These are phyloP conservation scores for Saccharomyces hybrid DNA, from an alignment of 1,139 yeast species.

Conservation along the genomic window DNA sequence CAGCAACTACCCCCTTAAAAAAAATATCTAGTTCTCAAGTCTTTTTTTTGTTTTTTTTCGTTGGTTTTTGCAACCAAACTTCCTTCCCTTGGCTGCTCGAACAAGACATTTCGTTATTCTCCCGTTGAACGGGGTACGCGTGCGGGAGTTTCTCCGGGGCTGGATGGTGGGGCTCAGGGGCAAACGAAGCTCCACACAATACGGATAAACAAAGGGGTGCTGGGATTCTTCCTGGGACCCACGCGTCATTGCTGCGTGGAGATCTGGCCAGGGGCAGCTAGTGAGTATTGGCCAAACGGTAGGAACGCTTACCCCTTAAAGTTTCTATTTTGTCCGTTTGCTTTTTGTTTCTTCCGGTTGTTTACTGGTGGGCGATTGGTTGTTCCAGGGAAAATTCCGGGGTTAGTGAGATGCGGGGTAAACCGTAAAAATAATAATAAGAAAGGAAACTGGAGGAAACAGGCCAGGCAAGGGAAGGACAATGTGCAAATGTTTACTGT, in stretches of 20 bases:
- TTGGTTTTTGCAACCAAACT: not conserved
- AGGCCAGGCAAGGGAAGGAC: not conserved
- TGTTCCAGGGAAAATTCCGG: not conserved
- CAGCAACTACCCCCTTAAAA: not conserved
- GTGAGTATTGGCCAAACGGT: not conserved
- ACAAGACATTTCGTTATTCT: not conserved
- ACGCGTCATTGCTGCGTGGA: not conserved
- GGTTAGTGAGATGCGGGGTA: not conserved
- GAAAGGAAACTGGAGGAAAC: not conserved
- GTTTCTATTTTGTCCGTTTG: not conserved
- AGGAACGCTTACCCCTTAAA: not conserved
- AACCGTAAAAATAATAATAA: not conserved
- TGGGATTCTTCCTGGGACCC: not conserved
- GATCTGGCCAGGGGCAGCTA: not conserved
- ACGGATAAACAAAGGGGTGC: not conserved
- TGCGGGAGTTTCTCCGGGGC: not conserved
- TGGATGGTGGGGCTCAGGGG: not conserved
- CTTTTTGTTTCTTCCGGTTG: not conserved
- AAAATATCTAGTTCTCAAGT: not conserved
- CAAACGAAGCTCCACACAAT: not conserved
- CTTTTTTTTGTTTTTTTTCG: not conserved
- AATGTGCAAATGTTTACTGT: not conserved
- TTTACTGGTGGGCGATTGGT: not conserved
- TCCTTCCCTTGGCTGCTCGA: not conserved
- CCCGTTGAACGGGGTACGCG: not conserved